Evolutionary conservation across 805 yeast genomes (phyloP), one percentile per base, ranked within the genome.

Genomic region (Zygosaccharomyces gambellarensis): DNA sequence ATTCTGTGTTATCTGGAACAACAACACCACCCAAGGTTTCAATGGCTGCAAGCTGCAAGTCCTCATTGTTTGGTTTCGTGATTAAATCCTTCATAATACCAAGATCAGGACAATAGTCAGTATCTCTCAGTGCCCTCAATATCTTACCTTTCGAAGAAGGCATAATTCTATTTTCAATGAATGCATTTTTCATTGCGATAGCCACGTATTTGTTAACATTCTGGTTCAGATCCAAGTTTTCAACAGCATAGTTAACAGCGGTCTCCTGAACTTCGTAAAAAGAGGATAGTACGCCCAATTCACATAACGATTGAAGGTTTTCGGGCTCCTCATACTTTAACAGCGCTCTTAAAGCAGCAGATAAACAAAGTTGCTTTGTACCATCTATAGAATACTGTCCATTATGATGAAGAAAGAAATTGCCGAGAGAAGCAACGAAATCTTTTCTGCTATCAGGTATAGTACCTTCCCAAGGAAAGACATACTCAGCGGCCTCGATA

Each of bases 21-120:
- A 73, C 63, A 29, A 74, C 63, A 1, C 74, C 64, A 0, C 87
- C 87, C 9, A 81, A 60, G 1, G 78, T 70, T 58, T 79, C 82
- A 12, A 83, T 57, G 0, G 81, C 70, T 3, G 78, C 68, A 17
- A 77, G 66, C 49, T 67, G 71, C n/a, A 79, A 65, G 25, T 74
- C 77, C 48, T 78, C 82, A 39, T 76, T 73, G 25, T 64, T 64
- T 4, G 59, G 49, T 2, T 61, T 56, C 28, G 64, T 62, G n/a
- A 69, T 53, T 12, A 67, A 53, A 2, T 59, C 58, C 1, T 56
- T 41, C 1, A 60, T 49, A 10, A 56, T 49, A 0, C 59, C 58
- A 0, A 60, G 48, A n/a, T 60, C 50, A 7, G 64, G 38, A 19
- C 61, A 55, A 7, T 56, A 53, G 12, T 50, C 32, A 9, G 57